Base-by-base conservation (phyloP, 225 moss, liverwort and hornwort species). In the Sphagnum tenellum region DNA sequence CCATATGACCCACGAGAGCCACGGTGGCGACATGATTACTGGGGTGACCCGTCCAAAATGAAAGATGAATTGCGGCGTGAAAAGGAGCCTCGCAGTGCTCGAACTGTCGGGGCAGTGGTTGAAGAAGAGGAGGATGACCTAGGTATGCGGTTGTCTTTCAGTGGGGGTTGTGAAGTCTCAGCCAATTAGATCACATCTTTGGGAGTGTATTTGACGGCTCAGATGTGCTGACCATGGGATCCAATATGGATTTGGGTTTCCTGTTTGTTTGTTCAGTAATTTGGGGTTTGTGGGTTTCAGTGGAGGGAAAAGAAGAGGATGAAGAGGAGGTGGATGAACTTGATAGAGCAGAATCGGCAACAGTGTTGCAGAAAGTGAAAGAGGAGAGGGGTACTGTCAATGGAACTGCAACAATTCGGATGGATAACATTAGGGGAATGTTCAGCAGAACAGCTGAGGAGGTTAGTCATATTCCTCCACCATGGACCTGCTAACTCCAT, bases 21-120 rank as follows among this genome's bases (percentile, higher is more conserved):
- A 47, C 83, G 83, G 61, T 98, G 93, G 93, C 85, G 87, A 64
- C 76, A 88, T 69, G 98, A 98, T 72, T 98, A 93, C 67, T 98
- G 93, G 93, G 92, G 90, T 4, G 92, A 92, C 73, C 90, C 93
- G 29, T 56, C 74, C 51, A 90, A 80, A 29, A 58, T 90, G 3
- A 93, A 86, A 75, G 98, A 93, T 12, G 93, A 93, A 71, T 65
- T 83, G 61, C 85, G 83, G 65, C 86, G 77, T 44, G 93, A 90
- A 60, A 76, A 79, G 64, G 90, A 90, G 66, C 85, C 90, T 50
- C 87, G 88, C 63, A 80, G 79, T 61, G 79, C 66, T 2, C 64
- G 75, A 53, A 88, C 69, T 60, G 83, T 73, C 46, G 79, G 80
- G 66, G 61, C 81, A 57, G 89, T 61, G 53, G 75, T 69, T 68